Evolutionary conservation across 2,329 filamentous ascomycete species (phyloP).

Genomic region (Thermothelomyces thermophilus): DNA sequence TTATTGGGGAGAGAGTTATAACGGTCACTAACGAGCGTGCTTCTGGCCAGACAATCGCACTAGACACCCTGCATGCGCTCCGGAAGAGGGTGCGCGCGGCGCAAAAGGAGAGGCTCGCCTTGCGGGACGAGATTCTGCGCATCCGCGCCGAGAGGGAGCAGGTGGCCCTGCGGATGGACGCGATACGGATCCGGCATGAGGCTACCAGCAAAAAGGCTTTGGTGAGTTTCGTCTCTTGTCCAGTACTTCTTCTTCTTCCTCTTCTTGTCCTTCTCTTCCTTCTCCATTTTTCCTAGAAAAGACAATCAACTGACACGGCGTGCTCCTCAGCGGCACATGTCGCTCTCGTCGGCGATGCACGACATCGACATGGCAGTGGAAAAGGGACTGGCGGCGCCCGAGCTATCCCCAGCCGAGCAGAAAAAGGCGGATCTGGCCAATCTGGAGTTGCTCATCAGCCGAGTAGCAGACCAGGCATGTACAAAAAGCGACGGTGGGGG

Average conservation of each 20-base stretch:
- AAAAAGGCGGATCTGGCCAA: constrained; percentile 48
- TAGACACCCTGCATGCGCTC: constrained; percentile 53
- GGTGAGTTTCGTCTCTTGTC: constrained; percentile 33
- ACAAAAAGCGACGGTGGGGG: constrained; percentile 41
- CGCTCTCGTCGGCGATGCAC: constrained; percentile 53
- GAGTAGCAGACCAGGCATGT: constrained; percentile 48
- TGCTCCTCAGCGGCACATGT: constrained; percentile 38
- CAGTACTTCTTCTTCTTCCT: background rate
- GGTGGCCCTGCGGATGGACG: constrained; percentile 56
- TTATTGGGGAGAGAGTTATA: background rate
- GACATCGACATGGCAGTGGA: constrained; percentile 52
- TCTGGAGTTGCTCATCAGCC: constrained; percentile 51
- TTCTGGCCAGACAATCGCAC: constrained; percentile 44
- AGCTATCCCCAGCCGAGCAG: constrained; percentile 39
- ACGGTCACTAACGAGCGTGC: background rate
- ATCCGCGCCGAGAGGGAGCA: constrained; percentile 55
- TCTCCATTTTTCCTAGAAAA: background rate
- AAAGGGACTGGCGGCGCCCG: constrained; percentile 38
- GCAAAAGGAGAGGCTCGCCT: constrained; percentile 49
- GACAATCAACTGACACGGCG: background rate
- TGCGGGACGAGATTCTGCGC: constrained; percentile 55
- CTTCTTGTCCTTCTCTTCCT: background rate
- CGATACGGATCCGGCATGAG: constrained; percentile 54
- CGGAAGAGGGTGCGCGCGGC: constrained; percentile 51
- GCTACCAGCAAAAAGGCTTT: constrained; percentile 44